Base-by-base conservation (phyloP, 2,329 filamentous ascomycete species). In the Fusarium palustre region DNA sequence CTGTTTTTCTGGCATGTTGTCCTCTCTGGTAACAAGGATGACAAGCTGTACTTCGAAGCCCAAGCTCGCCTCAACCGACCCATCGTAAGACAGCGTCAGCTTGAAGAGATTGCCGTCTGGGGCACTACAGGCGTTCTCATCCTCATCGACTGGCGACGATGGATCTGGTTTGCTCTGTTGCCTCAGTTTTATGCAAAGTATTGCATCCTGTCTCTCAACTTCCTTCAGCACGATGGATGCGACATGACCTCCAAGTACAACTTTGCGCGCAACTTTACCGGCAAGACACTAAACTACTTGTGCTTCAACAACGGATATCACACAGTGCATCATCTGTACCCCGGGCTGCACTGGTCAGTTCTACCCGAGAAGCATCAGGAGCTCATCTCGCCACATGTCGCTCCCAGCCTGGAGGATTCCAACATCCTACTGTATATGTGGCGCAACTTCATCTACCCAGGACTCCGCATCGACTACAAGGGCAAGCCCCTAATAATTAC, bases 251-350 rank as follows among this genome's bases (percentile, higher is more conserved):
- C 61, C 12, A 64, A 39, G 20, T 64, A 64, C 8, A 64, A 64
- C 61, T 64, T 64, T 16, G 61, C 61, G 2, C 59, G 61, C 5
- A 64, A 64, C 3, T 64, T 64, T 2, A 64, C 61, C 0, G 61
- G 61, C 3, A 22, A 16, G 3, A 42, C 59, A 5, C 3, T 64
- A 0, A 64, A 64, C 3, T 64, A 64, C 16, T 13, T 64, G 20
- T 64, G 52, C 20, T 64, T 64, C 20, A 64, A 64, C 18, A 64
- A 64, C 5, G 61, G 61, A 4, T 64, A 64, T 13, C 61, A 64
- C 5, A 64, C 61, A 4, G 61, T 64, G 7, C 61, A 64, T 25
- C 61, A 64, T 24, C 2, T 64, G 15, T 45, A 64, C 25, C 60
- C 61, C 13, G 61, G 61, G 0, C 20, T 64, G 3, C 61, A 64